These are phyloP conservation scores for Trichoderma virens DNA, from an alignment of 495 filamentous ascomycete species.

Conservation along the genomic window DNA sequence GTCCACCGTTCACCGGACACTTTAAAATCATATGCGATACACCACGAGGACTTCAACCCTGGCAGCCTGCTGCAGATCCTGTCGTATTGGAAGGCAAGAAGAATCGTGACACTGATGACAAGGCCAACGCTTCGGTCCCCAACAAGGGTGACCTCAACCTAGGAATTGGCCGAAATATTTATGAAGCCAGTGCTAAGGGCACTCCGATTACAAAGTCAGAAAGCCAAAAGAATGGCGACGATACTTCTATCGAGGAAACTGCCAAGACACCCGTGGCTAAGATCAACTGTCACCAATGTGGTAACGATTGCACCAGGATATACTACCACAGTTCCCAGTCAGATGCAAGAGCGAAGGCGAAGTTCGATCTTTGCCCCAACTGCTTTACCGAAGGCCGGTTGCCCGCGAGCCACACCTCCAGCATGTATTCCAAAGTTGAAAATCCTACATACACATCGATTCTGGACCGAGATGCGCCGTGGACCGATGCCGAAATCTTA, in stretches of 20 bases:
- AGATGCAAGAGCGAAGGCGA: conserved; percentile 50
- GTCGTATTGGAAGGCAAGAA: conserved; percentile 57
- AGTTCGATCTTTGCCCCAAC: conserved; percentile 80
- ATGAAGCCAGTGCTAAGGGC: conserved; percentile 86
- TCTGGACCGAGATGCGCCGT: conserved; percentile 74
- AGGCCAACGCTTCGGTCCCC: conserved; percentile 51
- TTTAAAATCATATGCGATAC: conserved; percentile 93
- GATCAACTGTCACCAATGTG: conserved; percentile 81
- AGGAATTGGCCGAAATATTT: conserved; percentile 88
- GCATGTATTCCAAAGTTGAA: conserved; percentile 80
- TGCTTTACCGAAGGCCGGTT: conserved; percentile 79
- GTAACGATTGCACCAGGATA: conserved; percentile 83
- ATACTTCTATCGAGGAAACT: conserved; percentile 43
- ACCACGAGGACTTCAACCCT: conserved; percentile 86
- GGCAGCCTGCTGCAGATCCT: conserved; percentile 78
- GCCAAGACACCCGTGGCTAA: conserved; percentile 50
- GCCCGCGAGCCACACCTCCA: conserved; percentile 60
- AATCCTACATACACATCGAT: conserved; percentile 67
- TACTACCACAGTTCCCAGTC: conserved; percentile 79
- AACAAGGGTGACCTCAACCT: conserved; percentile 77
- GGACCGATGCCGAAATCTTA: conserved; percentile 83
- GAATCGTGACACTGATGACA: conserved; percentile 70
- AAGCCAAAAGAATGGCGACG: conserved; percentile 64
- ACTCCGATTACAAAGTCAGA: conserved; percentile 52
- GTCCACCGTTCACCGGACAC: conserved; percentile 93